Percentiles rank a stretch among this genome's conserved stretches.
These are phyloP conservation scores for Monilinia vaccinii-corymbosi DNA, from an alignment of 2,329 filamentous ascomycete genomes.

Conservation along the genomic window DNA sequence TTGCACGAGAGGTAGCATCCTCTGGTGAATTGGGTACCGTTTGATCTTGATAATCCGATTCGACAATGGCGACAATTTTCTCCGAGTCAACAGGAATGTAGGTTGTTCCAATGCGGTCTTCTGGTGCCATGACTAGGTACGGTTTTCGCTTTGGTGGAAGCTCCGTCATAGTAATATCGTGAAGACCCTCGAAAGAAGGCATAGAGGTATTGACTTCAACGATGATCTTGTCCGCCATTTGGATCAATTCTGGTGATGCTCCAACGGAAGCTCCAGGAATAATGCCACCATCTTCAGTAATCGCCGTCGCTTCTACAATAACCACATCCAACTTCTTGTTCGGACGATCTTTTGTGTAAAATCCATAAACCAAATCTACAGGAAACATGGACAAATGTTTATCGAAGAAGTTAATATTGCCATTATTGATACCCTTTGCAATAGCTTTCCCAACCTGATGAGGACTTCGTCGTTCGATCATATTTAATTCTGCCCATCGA, in stretches of 20 bases:
- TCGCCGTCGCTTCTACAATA: constrained; percentile 77
- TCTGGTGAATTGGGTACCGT: constrained; percentile 67
- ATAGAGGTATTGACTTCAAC: constrained; percentile 86
- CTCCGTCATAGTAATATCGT: constrained; percentile 87
- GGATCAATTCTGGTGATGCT: constrained; percentile 74
- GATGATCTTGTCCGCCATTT: constrained; percentile 90
- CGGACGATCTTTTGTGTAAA: constrained; percentile 72
- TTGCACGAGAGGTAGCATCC: constrained; percentile 62
- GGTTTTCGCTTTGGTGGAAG: constrained; percentile 73
- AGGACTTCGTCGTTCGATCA: constrained; percentile 78
- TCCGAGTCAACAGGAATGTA: constrained; percentile 79
- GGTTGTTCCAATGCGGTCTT: constrained; percentile 76
- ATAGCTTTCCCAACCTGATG: constrained; percentile 90
- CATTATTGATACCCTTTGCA: constrained; percentile 81
- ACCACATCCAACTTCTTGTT: constrained; percentile 62
- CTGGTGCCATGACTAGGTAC: constrained; percentile 74
- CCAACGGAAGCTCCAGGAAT: constrained; percentile 81
- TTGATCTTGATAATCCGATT: constrained; percentile 74
- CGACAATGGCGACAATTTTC: constrained; percentile 75
- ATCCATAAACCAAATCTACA: constrained; percentile 75
- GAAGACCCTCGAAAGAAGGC: constrained; percentile 77
- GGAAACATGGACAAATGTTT: constrained; percentile 94
- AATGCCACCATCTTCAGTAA: constrained; percentile 82
- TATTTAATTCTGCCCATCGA: constrained; percentile 79
- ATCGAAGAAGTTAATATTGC: constrained; percentile 85